Base-by-base conservation (phyloP, 73 alveolate species). In the Diophrys sp. region DNA sequence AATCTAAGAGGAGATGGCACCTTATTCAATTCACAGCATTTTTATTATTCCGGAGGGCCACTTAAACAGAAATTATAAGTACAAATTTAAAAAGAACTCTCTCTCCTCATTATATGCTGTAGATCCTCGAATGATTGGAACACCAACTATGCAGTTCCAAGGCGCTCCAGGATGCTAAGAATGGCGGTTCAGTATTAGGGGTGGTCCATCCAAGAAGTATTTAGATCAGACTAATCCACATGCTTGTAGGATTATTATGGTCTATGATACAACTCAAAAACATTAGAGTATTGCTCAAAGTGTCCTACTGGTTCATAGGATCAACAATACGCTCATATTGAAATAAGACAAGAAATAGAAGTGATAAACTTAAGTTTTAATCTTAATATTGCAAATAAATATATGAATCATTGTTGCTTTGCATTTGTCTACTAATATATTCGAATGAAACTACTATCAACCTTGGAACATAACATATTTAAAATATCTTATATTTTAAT, bases 401-500 rank as follows among this genome's bases (percentile, higher is more conserved):
- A n/a, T n/a, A n/a, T n/a, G n/a, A n/a, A n/a, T n/a, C n/a, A n/a
- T n/a, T n/a, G n/a, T n/a, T 0, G 96, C 88, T 56, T 84, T 91
- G 73, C 94, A 90, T 28, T 44, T 53, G 72, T 86, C 91, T 26
- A 93, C 95, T 26, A 80, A 75, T 0, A 90, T 81, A 56, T 84
- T 87, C 80, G 23, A 93, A 78, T 57, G 90, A 87, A 0, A 93
- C 87, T 34, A 78, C 72, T 44, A 93, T 86, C 1, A 87, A 70
- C 44, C 87, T 76, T 11, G 96, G 94, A 1, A 93, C 80, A 0
- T 70, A 73, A 0, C 98, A 96, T 24, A 95, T 81, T 86, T 55
- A 86, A 93, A 0, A 89, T 55, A 32, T 93, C 98, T 73, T 93
- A 77, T 2, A 90, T 53, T 71, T 88, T 87, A 0, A 90, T 81